These are phyloP conservation scores for Canavalia ensiformis DNA, from an alignment of 306 rosid genomes.

Conservation along the genomic window DNA sequence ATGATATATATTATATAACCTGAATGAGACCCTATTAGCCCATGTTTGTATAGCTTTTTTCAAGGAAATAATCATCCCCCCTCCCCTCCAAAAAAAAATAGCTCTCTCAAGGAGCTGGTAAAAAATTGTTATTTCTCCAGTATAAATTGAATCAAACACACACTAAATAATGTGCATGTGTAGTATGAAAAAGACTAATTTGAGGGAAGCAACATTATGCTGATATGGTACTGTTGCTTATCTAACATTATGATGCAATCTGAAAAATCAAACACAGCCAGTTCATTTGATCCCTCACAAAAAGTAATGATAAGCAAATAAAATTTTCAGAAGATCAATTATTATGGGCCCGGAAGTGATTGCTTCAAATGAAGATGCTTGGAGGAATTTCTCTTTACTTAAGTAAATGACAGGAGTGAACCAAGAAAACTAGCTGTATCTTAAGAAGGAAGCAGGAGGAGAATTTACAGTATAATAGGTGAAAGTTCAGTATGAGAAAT, in stretches of 20 bases:
- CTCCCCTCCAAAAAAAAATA: neutral
- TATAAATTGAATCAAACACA: neutral
- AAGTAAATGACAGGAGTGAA: constrained; percentile 13
- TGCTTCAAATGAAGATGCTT: constrained; percentile 28
- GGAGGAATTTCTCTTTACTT: constrained; percentile 8
- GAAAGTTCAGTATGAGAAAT: constrained; percentile 22
- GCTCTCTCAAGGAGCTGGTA: neutral
- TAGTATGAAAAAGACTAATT: constrained; percentile 15
- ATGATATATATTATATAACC: constrained; percentile 3
- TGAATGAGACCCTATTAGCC: constrained; percentile 26
- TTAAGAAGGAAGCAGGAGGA: neutral
- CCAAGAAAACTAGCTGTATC: constrained; percentile 35
- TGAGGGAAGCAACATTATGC: constrained; percentile 40
- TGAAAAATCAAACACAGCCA: constrained; percentile 24
- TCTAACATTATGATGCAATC: constrained; percentile 38
- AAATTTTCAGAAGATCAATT: constrained; percentile 13
- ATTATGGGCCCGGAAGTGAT: constrained; percentile 26
- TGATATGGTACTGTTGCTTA: constrained; percentile 24
- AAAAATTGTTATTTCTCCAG: neutral
- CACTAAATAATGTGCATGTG: constrained; percentile 2
- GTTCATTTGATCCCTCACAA: constrained; percentile 32
- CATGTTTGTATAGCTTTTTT: neutral
- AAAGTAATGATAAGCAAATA: neutral
- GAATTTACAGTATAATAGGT: constrained; percentile 10
- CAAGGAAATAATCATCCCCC: neutral